These are phyloP conservation scores for Pythium phragmiticola DNA, from an alignment of 352 stramenopile species.

Conservation along the genomic window DNA sequence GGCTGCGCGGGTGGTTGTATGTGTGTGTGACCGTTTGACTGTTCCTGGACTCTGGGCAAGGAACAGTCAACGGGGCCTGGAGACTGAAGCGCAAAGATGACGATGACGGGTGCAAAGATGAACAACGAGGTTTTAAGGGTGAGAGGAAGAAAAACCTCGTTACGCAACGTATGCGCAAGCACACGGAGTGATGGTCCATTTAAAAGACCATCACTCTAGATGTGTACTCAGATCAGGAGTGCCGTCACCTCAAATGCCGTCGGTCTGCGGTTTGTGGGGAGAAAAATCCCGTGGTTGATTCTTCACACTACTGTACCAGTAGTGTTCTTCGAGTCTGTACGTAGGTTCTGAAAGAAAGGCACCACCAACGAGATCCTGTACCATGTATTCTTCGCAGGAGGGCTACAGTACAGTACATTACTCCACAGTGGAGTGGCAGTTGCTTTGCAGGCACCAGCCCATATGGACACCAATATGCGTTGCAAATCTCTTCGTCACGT, in stretches of 20 bases:
- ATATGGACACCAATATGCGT: no score
- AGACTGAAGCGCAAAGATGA: neutral
- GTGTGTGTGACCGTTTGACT: slow-evolving; percentile 1
- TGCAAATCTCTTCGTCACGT: neutral
- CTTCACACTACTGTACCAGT: neutral
- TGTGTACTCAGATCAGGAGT: slow-evolving; percentile 3
- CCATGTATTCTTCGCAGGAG: no score
- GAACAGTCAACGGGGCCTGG: no score
- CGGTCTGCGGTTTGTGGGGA: neutral
- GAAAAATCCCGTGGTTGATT: neutral
- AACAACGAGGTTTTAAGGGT: slow-evolving; percentile 18
- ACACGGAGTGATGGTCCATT: neutral
- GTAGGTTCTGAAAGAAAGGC: no score
- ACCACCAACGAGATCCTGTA: no score
- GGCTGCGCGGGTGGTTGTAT: neutral
- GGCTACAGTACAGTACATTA: no score
- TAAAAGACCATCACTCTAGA: slow-evolving; percentile 4
- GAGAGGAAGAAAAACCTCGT: slow-evolving; percentile 8
- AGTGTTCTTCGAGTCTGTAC: no score
- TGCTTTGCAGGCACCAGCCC: no score
- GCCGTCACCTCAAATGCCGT: neutral
- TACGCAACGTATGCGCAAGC: slow-evolving; percentile 20
- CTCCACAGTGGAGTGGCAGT: no score
- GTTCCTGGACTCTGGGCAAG: neutral
- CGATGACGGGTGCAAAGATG: slow-evolving; percentile 1